These are phyloP conservation scores for Tetraselmis chui DNA, from an alignment of 139 green algal species.

Conservation along the genomic window DNA sequence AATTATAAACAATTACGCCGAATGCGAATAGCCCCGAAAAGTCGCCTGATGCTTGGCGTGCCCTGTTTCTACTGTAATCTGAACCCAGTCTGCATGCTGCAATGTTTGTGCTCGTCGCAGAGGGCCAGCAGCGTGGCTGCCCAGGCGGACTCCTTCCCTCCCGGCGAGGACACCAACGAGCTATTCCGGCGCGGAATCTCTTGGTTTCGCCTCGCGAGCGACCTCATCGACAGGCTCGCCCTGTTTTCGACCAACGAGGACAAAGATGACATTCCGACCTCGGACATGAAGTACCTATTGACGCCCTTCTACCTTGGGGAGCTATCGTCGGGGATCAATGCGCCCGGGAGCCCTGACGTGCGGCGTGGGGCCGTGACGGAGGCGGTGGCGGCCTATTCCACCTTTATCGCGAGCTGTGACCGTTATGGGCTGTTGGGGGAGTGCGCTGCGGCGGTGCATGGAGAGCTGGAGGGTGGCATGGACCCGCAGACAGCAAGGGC, in stretches of 20 bases:
- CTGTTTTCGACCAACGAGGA: conserved; percentile 76
- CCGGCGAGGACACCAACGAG: not conserved
- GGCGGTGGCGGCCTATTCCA: not conserved
- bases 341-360: not conserved
- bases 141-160: conserved; percentile 1
- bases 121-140: not conserved
- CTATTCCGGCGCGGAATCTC: not conserved
- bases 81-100: no score
- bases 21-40: no score
- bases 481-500: conserved; percentile 27
- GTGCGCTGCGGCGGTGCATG: conserved; percentile 2
- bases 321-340: not conserved
- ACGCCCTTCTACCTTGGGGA: conserved; percentile 33
- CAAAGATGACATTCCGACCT: conserved; percentile 54
- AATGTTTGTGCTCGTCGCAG: no score
- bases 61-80: no score
- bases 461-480: not conserved
- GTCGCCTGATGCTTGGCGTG: no score
- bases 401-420: conserved; percentile 19
- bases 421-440: conserved; percentile 35
- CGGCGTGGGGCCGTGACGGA: not conserved
- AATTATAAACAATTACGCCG: no score
- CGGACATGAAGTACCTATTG: conserved; percentile 57
- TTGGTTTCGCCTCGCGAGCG: not conserved
- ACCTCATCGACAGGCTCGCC: conserved; percentile 19